phyloP scores from a whole-genome alignment of 2,329 filamentous ascomycete genomes.

The Fusarium stilboides region DNA sequence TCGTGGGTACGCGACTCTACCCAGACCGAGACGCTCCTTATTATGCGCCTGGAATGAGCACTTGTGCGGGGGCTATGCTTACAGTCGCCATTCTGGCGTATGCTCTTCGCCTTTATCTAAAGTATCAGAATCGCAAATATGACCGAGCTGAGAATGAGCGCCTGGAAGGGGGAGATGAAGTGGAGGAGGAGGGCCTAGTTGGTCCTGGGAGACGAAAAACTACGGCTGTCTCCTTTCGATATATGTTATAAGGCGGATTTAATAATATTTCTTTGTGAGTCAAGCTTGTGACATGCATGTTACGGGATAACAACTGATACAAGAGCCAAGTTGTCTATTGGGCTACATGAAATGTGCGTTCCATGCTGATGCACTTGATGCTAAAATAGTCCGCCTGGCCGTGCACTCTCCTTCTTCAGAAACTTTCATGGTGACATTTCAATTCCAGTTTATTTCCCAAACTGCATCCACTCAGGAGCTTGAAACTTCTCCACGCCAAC shows the following conservation, averaged over 20 bases:
- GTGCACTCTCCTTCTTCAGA: background rate
- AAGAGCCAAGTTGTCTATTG: conserved; percentile 21
- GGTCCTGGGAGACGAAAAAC: conserved; percentile 48
- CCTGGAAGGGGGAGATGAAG: conserved; percentile 39
- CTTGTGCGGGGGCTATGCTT: conserved; percentile 75
- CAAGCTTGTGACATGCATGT: background rate
- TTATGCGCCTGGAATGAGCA: conserved; percentile 74
- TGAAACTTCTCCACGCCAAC: conserved; percentile 54
- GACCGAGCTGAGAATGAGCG: conserved; percentile 55
- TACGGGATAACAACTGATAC: background rate
- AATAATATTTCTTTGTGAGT: background rate
- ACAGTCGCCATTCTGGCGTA: conserved; percentile 70
- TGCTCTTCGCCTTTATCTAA: conserved; percentile 68
- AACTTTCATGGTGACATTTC: background rate
- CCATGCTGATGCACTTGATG: conserved; percentile 33
- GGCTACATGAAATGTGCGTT: conserved; percentile 23
- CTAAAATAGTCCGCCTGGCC: conserved; percentile 7
- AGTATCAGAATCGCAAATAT: conserved; percentile 64
- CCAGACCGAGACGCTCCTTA: conserved; percentile 72
- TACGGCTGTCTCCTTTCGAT: conserved; percentile 57
- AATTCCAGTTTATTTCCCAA: conserved; percentile 33
- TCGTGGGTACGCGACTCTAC: conserved; percentile 78
- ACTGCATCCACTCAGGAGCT: conserved; percentile 54
- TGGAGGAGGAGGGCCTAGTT: conserved; percentile 61
- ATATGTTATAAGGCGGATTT: conserved; percentile 59